Evolutionary conservation across 1,284 basidiomycete species (phyloP).

Genomic region (Clitocybe nebularis): DNA sequence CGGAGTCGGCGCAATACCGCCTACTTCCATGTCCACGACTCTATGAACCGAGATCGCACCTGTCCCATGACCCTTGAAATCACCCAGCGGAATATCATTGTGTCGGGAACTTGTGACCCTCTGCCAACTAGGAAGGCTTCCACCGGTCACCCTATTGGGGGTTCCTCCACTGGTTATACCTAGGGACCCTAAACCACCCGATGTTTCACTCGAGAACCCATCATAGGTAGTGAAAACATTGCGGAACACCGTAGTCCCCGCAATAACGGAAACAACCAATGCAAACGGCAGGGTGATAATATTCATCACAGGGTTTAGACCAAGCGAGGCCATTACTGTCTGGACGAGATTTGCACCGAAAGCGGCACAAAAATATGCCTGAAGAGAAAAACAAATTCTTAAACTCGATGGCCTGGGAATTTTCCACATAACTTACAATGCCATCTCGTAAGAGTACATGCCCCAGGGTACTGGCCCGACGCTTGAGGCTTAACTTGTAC

Average conservation of each 20-base stretch:
- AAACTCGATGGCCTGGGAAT: background rate
- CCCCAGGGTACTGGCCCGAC: conserved; percentile 21
- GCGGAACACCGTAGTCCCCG: conserved; percentile 29
- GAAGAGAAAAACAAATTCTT: background rate
- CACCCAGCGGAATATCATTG: conserved; percentile 22
- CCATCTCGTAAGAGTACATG: conserved; percentile 27
- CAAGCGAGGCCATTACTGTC: conserved; percentile 26
- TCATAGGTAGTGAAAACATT: conserved; percentile 30
- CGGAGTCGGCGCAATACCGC: conserved; percentile 6
- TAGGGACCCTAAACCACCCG: conserved; percentile 1
- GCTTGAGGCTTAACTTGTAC: conserved; percentile 18
- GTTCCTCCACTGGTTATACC: background rate
- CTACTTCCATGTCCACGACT: conserved; percentile 19
- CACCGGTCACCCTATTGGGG: conserved; percentile 1
- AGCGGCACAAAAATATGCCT: conserved; percentile 28
- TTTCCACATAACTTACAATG: conserved; percentile 19
- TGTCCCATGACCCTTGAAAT: conserved; percentile 18
- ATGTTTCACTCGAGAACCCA: conserved; percentile 17
- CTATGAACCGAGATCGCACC: conserved; percentile 20
- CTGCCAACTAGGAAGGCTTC: no score
- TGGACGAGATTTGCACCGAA: conserved; percentile 30
- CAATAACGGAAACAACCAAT: conserved; percentile 30
- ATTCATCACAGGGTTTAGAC: conserved; percentile 31
- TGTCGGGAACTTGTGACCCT: conserved; percentile 11
- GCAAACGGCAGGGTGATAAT: conserved; percentile 29